Base-by-base conservation (phyloP, 2,329 filamentous ascomycete genomes). In the Trichoderma simmonsii region DNA sequence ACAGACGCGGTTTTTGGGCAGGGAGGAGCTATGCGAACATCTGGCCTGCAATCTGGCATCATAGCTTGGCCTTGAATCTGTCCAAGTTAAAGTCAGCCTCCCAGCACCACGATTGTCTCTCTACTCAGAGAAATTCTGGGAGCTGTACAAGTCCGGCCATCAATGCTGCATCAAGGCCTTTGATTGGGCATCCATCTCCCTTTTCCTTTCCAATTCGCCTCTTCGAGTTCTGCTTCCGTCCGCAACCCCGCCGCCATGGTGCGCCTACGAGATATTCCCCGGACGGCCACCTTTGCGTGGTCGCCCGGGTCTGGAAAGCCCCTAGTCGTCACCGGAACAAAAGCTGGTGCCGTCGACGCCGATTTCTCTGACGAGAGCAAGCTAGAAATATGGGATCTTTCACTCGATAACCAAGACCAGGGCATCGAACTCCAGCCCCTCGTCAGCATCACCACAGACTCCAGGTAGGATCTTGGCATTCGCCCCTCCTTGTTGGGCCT, bases 341-440 rank as follows among this genome's bases (percentile, higher is more conserved):
- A 95, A 77, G 95, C 96, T 73, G 96, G 96, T 75, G 96, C 96
- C 77, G 94, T 99, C 56, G 94, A 97, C 83, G 95, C 93, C 77
- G 95, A 98, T 82, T 99, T 99, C 84, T 98, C 96, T 32, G 96
- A 96, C 82, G 95, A 98, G 82, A 98, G 94, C 75, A 95, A 95
- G 84, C 86, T 99, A 72, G 96, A 99, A 85, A 87, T 99, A 73
- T 99, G 96, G 96, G 94, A 98, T 83, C 86, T 99, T 76, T 91
- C 90, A 79, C 87, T 98, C 76, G 93, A 97, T 81, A 90, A 90
- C 81, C 84, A 89, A 74, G 87, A 92, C 73, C 90, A 93, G 79
- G 91, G 90, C 70, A 86, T 93, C 69, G 96, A 98, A 85, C 90
- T 98, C 71, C 91, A 95, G 81, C 94, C 96, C 73, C 85, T 94